phyloP scores from a whole-genome alignment of 495 filamentous ascomycete genomes.

The Monascus purpureus region DNA sequence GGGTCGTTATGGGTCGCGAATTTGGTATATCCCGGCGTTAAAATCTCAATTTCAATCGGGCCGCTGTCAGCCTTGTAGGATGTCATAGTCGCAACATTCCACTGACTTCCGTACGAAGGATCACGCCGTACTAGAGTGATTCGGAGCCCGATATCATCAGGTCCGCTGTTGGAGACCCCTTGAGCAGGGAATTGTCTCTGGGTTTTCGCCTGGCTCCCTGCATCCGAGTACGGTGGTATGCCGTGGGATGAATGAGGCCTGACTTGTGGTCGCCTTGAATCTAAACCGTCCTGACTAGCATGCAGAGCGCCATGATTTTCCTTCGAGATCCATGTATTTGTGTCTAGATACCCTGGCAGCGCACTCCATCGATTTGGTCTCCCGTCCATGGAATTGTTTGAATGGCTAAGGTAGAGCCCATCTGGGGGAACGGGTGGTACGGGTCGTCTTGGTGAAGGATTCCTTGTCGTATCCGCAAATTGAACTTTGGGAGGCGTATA shows the following conservation, averaged over 20 bases:
- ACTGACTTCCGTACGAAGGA: conserved; percentile 63
- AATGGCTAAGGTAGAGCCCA: conserved; percentile 6
- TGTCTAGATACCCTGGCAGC: conserved; percentile 13
- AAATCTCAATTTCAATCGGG: conserved; percentile 44
- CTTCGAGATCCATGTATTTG: conserved; percentile 10
- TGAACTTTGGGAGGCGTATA: too few species aligned
- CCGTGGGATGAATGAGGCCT: conserved; percentile 19
- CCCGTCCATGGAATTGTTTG: conserved; percentile 4
- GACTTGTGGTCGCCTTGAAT: conserved; percentile 18
- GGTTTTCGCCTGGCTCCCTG: conserved; percentile 12
- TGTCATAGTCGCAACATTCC: conserved; percentile 71
- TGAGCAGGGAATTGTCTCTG: conserved; percentile 17
- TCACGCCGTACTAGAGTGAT: conserved; percentile 85
- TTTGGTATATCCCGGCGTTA: conserved; percentile 47
- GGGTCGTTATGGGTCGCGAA: conserved; percentile 32
- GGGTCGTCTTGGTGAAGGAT: conserved; percentile 8
- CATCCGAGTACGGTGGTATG: conserved; percentile 4
- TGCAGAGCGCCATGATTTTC: conserved; percentile 12
- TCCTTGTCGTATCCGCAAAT: too few species aligned
- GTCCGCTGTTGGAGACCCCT: not conserved
- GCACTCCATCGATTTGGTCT: conserved; percentile 22
- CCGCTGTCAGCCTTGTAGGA: conserved; percentile 21
- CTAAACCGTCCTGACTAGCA: conserved; percentile 19
- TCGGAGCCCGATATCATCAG: conserved; percentile 31
- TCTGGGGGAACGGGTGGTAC: conserved; percentile 19